Evolutionary conservation across 331 rosid genomes (phyloP).

Genomic region (Dryas integrifolia): DNA sequence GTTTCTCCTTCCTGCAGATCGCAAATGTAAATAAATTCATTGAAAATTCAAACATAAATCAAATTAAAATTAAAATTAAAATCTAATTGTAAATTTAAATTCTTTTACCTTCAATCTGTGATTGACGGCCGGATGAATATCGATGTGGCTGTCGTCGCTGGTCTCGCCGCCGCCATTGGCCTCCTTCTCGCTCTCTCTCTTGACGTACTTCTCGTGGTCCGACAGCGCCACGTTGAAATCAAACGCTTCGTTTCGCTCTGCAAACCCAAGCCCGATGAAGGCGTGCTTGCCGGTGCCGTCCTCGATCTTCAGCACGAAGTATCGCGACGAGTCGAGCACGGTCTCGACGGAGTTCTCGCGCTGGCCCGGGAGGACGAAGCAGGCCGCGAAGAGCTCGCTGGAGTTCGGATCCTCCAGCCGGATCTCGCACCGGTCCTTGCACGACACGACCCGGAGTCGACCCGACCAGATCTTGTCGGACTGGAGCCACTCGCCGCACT

Average conservation of each 20-base stretch:
- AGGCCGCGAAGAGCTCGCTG: constrained; percentile 91
- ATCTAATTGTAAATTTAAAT: not conserved
- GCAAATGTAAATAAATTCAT: constrained; percentile 23
- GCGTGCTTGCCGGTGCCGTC: constrained; percentile 95
- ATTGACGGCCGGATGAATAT: constrained; percentile 89
- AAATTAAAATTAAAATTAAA: not conserved
- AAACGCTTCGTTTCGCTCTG: constrained; percentile 92
- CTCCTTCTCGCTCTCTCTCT: constrained; percentile 74
- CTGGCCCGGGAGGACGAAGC: constrained; percentile 81
- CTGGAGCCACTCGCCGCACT: constrained; percentile 99
- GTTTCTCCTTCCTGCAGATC: constrained; percentile 89
- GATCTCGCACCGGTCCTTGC: constrained; percentile 95
- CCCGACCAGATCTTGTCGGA: constrained; percentile 99
- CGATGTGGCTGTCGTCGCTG: constrained; percentile 67
- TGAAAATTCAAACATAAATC: not conserved
- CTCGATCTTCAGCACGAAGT: constrained; percentile 97
- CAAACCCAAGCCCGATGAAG: constrained; percentile 81
- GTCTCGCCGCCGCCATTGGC: constrained; percentile 31
- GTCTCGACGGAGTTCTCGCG: constrained; percentile 86
- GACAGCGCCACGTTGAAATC: constrained; percentile 97
- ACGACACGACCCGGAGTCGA: constrained; percentile 84
- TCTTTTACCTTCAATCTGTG: constrained; percentile 74
- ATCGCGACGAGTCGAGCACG: constrained; percentile 90
- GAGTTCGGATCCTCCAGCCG: constrained; percentile 91
- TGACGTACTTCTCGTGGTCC: constrained; percentile 90